Conservation (phyloP, 2,329 filamentous ascomycete genomes). For the Gnomoniopsis smithogilvyi region DNA sequence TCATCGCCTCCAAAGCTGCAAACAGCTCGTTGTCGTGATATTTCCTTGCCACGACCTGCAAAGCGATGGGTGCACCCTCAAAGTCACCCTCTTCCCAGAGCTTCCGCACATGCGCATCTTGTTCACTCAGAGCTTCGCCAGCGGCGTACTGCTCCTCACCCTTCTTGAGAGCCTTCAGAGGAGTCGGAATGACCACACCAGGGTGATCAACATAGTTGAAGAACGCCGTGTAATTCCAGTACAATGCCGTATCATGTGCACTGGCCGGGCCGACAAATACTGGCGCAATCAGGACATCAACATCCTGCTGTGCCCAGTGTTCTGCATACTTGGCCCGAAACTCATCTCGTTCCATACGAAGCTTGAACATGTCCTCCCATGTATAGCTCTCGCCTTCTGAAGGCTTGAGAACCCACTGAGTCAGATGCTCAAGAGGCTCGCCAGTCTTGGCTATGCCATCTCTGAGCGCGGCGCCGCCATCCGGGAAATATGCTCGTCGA, state of each 20-base stretch:
- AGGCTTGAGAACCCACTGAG: slow-evolving; percentile 35
- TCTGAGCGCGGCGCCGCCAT: slow-evolving; percentile 32
- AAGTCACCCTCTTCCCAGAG: slow-evolving; percentile 32
- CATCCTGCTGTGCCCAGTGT: slow-evolving; percentile 33
- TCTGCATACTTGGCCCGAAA: slow-evolving; percentile 30
- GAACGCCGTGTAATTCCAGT: slow-evolving; percentile 36
- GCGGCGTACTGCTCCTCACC: slow-evolving; percentile 25
- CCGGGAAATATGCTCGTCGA: slow-evolving; percentile 43
- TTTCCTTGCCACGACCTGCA: slow-evolving; percentile 33
- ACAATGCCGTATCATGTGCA: slow-evolving; percentile 32
- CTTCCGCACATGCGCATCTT: slow-evolving; percentile 27
- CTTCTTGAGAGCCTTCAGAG: slow-evolving; percentile 26
- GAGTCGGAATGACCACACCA: slow-evolving; percentile 32
- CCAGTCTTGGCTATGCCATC: slow-evolving; percentile 32
- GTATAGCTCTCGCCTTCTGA: slow-evolving; percentile 24
- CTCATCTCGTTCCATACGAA: slow-evolving; percentile 27
- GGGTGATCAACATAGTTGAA: slow-evolving; percentile 37
- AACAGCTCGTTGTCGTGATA: slow-evolving; percentile 34
- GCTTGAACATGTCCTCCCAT: slow-evolving; percentile 23
- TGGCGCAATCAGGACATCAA: slow-evolving; percentile 35
- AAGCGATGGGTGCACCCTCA: slow-evolving; percentile 28
- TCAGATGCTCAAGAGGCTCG: slow-evolving; percentile 43
- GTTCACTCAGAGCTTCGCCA: slow-evolving; percentile 26
- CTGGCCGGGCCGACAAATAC: slow-evolving; percentile 34
- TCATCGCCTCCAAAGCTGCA: slow-evolving; percentile 24